These are phyloP conservation scores for Haematococcus lacustris DNA, from an alignment of 139 green algal genomes.

Conservation along the genomic window DNA sequence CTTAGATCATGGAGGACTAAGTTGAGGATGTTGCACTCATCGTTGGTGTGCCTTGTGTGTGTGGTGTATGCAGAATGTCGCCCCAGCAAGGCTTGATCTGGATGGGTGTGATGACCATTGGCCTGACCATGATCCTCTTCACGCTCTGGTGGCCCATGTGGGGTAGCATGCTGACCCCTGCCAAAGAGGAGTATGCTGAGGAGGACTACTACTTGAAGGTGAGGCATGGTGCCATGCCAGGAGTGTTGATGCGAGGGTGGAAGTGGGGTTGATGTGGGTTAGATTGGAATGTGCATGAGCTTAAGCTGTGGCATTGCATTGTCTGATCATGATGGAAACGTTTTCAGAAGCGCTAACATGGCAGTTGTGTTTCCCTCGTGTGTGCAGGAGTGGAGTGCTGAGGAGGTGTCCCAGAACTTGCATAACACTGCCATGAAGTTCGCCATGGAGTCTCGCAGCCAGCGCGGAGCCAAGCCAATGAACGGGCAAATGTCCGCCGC, in stretches of 20 bases:
- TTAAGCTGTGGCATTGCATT: too few species aligned
- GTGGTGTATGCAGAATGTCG: constrained; percentile 24
- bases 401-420: constrained; percentile 8
- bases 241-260: too few species aligned
- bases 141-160: constrained; percentile 87
- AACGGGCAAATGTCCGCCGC: too few species aligned
- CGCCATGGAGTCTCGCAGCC: constrained; percentile 7
- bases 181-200: constrained; percentile 60
- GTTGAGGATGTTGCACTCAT: constrained; percentile 1
- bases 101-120: constrained; percentile 84
- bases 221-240: neutral
- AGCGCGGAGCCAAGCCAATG: too few species aligned
- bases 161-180: constrained; percentile 72
- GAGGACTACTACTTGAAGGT: constrained; percentile 79
- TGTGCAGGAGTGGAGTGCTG: constrained; percentile 7
- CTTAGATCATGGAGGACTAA: neutral
- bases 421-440: constrained; percentile 4
- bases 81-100: constrained; percentile 66
- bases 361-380: too few species aligned
- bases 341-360: too few species aligned
- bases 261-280: too few species aligned
- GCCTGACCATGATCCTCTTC: constrained; percentile 53
- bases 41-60: constrained; percentile 15
- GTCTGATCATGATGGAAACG: too few species aligned
- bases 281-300: too few species aligned